Base-by-base conservation (phyloP, 257 asterid species). In the Nicotiana noctiflora region DNA sequence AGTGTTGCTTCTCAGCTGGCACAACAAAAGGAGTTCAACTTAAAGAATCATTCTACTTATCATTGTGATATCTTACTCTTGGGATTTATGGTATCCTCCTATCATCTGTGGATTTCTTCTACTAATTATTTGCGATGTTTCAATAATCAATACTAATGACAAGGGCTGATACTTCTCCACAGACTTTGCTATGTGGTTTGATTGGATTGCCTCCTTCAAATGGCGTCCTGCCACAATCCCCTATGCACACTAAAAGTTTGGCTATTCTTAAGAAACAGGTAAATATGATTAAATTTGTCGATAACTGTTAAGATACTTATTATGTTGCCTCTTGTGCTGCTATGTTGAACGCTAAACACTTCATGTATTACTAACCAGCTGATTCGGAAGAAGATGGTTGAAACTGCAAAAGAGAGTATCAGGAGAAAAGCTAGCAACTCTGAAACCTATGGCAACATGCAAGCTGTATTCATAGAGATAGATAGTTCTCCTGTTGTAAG, bases 141-240 rank as follows among this genome's bases (percentile, higher is more conserved):
- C 40, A 8, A 25, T 6, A 1, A 44, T 27, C 61, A 25, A 19
- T 15, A 56, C 3, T 21, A 40, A 18, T 25, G 29, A 74, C 23
- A 29, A 25, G 29, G 31, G 55, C 49, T n/a, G 56, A 2, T 27
- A 7, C 51, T 21, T 40, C 27, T 37, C 37, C n/a, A 18, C 79
- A 91, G 95, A 91, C 93, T 23, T 77, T 91, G 80, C 82, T 91
- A 1, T 91, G 95, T 74, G 95, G 93, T 21, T 66, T 91, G 81
- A 70, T 88, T 25, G 95, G 92, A 25, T 77, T 91, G 62, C 95
- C 93, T 44, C 95, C 95, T 85, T 88, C 93, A 14, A 91, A 91
- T 77, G 95, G 95, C 12, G 95, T 91, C 37, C 81, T 91, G 72
- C 95, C 93, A 0, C 93, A 91, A 60, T 91, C 95, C 40, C 93